Base-by-base conservation (phyloP, 331 rosid genomes). In the Phaseolus coccineus region DNA sequence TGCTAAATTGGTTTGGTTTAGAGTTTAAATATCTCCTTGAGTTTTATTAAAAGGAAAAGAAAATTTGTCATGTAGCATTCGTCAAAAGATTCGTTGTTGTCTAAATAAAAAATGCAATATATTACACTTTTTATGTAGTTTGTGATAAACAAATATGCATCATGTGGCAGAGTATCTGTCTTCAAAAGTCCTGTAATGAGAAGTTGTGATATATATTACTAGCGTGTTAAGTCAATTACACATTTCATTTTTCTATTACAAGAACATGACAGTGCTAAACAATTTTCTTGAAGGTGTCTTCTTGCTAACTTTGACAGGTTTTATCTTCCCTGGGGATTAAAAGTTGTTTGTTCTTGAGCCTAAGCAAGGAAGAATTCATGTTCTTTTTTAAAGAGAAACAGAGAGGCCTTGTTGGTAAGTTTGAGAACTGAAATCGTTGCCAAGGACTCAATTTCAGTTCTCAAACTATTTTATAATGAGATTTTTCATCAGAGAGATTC, bases 401-500 rank as follows among this genome's bases (percentile, higher is more conserved):
- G 47, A 42, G 47, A 3, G 13, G 47, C 8, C 13, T 8, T 42
- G 47, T 9, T 42, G 3, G 6, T 42, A 42, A 42, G 47, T 42
- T 42, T 2, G 13, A 27, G 37, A 19, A 19, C 22, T 19, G 22
- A 19, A 19, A 19, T 19, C 22, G 22, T 19, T 19, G 22, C 22
- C 22, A 19, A 19, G 22, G 22, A 19, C 22, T 19, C 22, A 19
- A 19, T 19, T 12, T 13, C 42, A 61, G 13, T 61, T 31, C 31
- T 61, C 40, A 14, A 11, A 30, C 15, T 3, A n/a, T n/a, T 62
- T 62, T 28, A 13, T 13, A 11, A 13, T 5, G 24, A 30, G 68
- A 4, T 55, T 55, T 64, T 37, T 62, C 61, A 48, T 76, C 8
- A 58, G 15, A 25, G 11, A 63, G 66, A 47, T 61, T 61, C 35